Evolutionary conservation across 371 early-diverging fungal species (phyloP).

Genomic region (Mortierella sp.): DNA sequence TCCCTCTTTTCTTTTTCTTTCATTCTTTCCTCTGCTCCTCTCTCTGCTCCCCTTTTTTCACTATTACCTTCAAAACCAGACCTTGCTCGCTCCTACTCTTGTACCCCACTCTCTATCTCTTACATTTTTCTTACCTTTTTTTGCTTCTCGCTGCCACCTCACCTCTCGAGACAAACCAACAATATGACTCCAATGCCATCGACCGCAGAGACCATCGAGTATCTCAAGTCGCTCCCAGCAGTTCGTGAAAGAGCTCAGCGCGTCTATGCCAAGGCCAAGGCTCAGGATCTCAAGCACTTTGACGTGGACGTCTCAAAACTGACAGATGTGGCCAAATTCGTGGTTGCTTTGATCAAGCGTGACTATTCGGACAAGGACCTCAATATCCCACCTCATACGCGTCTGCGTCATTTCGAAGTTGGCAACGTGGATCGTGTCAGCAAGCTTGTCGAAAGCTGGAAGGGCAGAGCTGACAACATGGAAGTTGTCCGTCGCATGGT

Average conservation of each 20-base stretch:
- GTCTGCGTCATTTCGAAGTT: constrained; percentile 88
- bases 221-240: constrained; percentile 80
- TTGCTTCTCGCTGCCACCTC: neutral
- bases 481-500: constrained; percentile 79
- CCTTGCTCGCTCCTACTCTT: constrained; percentile 1
- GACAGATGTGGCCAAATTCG: constrained; percentile 70
- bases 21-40: constrained; percentile 4
- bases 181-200: constrained; percentile 39
- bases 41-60: neutral
- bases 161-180: neutral
- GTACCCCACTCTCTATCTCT: no score
- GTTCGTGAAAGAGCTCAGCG: constrained; percentile 78
- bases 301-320: constrained; percentile 72
- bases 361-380: constrained; percentile 69
- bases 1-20: constrained; percentile 1
- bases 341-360: constrained; percentile 73
- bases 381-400: constrained; percentile 87
- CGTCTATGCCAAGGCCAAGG: constrained; percentile 71
- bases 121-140: constrained; percentile 1
- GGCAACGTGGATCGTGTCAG: constrained; percentile 61
- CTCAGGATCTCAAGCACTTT: constrained; percentile 70
- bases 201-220: constrained; percentile 51
- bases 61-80: neutral
- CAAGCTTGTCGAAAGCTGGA: constrained; percentile 56
- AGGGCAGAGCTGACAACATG: constrained; percentile 53